Conservation (phyloP, 805 yeast genomes). For the Sugiyamaella marilandica region DNA sequence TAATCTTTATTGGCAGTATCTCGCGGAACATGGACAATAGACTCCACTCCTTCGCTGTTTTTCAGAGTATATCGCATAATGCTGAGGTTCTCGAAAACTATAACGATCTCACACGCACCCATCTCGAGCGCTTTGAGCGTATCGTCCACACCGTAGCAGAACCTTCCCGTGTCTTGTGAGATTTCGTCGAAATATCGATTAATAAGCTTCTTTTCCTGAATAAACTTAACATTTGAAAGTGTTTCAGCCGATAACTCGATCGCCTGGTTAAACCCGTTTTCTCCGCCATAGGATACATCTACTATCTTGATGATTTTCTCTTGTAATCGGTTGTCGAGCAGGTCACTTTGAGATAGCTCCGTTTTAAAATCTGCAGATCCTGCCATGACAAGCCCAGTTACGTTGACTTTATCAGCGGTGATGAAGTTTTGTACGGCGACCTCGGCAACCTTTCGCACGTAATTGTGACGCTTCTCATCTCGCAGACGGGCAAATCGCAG, state of each 20-base stretch:
- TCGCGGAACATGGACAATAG: constrained; percentile 68
- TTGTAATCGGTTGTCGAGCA: constrained; percentile 86
- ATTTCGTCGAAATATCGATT: constrained; percentile 93
- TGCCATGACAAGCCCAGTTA: constrained; percentile 90
- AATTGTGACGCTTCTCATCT: constrained; percentile 98
- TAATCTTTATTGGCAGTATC: constrained; percentile 69
- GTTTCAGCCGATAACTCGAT: constrained; percentile 97
- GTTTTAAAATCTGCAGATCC: constrained; percentile 99
- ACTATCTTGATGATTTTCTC: constrained; percentile 87
- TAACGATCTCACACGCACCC: constrained; percentile 91
- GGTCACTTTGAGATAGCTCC: constrained; percentile 85
- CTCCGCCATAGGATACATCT: constrained; percentile 98
- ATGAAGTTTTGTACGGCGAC: constrained; percentile 96
- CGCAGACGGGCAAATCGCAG: constrained; percentile 97
- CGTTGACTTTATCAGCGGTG: constrained; percentile 89
- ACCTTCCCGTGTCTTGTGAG: constrained; percentile 94
- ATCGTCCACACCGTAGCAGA: constrained; percentile 96
- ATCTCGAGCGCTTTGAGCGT: constrained; percentile 93
- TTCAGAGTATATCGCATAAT: constrained; percentile 77
- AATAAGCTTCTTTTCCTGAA: constrained; percentile 95
- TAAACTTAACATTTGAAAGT: constrained; percentile 91
- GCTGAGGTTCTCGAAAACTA: constrained; percentile 90
- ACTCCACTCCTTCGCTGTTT: constrained; percentile 74
- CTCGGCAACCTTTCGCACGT: constrained; percentile 97
- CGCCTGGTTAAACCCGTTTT: constrained; percentile 98